Conservation (phyloP, 495 filamentous ascomycete species). For the Clavariopsis aquatica region DNA sequence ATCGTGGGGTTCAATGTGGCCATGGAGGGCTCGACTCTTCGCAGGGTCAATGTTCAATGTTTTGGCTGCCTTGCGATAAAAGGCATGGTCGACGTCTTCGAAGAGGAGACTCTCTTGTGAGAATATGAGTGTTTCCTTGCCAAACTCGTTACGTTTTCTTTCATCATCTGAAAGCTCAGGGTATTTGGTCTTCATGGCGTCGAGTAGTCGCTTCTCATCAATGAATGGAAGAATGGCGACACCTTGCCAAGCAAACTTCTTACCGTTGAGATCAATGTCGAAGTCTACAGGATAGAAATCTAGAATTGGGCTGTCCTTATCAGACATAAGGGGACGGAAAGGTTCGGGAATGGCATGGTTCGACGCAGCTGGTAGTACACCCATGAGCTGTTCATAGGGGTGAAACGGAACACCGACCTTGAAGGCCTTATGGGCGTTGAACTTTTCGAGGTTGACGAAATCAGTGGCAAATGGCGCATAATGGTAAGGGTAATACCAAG, state of each 20-base stretch:
- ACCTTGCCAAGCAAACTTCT: constrained; percentile 98
- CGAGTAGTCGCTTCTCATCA: constrained; percentile 81
- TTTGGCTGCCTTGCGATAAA: constrained; percentile 78
- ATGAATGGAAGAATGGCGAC: constrained; percentile 94
- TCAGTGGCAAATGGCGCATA: constrained; percentile 97
- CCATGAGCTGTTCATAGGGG: constrained; percentile 98
- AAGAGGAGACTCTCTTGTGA: constrained; percentile 81
- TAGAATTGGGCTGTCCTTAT: constrained; percentile 83
- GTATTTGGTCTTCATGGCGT: constrained; percentile 81
- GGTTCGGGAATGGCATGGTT: constrained; percentile 85
- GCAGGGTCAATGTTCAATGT: constrained; percentile 70
- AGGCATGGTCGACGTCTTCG: constrained; percentile 72
- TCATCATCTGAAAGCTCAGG: constrained; percentile 79
- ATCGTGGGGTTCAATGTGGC: constrained; percentile 79
- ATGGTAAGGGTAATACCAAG: constrained; percentile 98
- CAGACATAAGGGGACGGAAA: constrained; percentile 85
- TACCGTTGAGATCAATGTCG: constrained; percentile 88
- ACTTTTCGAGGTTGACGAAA: constrained; percentile 79
- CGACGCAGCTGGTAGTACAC: constrained; percentile 88
- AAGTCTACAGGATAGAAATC: constrained; percentile 98
- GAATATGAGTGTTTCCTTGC: constrained; percentile 78
- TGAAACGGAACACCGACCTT: constrained; percentile 83
- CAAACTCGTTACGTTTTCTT: constrained; percentile 72
- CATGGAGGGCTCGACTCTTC: constrained; percentile 74
- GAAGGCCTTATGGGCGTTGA: constrained; percentile 67